These are phyloP conservation scores for Cicer cuneatum DNA, from an alignment of 306 rosid species.

Conservation along the genomic window DNA sequence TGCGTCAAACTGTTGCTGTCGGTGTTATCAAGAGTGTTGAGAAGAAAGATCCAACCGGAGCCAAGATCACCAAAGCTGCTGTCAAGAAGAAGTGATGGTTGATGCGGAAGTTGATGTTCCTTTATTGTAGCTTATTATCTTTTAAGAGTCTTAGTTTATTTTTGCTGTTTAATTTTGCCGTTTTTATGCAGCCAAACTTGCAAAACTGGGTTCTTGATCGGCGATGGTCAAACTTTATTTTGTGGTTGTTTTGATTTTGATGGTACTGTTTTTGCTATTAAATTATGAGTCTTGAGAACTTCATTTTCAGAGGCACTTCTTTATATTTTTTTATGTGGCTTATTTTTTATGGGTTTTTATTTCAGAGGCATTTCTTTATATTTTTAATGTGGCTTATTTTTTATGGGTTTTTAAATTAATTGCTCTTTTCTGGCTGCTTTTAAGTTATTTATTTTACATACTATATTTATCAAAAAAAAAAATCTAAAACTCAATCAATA, in stretches of 20 bases:
- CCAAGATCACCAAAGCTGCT: slow-evolving; percentile 56
- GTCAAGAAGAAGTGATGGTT: slow-evolving; percentile 49
- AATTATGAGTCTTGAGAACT: slow-evolving; percentile 2
- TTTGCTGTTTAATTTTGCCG: background rate
- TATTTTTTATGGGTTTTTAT: too few species aligned
- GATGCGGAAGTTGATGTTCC: background rate
- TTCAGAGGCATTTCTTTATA: too few species aligned
- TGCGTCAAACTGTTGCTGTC: slow-evolving; percentile 55
- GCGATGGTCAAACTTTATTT: background rate
- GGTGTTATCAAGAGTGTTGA: slow-evolving; percentile 53
- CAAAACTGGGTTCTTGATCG: slow-evolving; percentile 36
- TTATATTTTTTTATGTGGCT: too few species aligned
- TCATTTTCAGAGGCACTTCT: slow-evolving; percentile 10
- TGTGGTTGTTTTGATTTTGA: background rate
- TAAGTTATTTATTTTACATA: too few species aligned
- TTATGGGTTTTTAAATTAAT: too few species aligned
- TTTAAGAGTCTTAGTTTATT: background rate
- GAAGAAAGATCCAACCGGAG: slow-evolving; percentile 52
- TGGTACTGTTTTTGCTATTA: slow-evolving; percentile 8
- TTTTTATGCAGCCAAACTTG: slow-evolving; percentile 2
- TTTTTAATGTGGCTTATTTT: too few species aligned
- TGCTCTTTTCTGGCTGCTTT: too few species aligned
- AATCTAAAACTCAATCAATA: too few species aligned
- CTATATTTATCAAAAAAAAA: too few species aligned
- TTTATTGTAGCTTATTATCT: background rate